A percentile compares a stretch with the other conserved stretches of the same genome.
Conservation (phyloP, 768 basidiomycete species). For the Mycena floridula region DNA sequence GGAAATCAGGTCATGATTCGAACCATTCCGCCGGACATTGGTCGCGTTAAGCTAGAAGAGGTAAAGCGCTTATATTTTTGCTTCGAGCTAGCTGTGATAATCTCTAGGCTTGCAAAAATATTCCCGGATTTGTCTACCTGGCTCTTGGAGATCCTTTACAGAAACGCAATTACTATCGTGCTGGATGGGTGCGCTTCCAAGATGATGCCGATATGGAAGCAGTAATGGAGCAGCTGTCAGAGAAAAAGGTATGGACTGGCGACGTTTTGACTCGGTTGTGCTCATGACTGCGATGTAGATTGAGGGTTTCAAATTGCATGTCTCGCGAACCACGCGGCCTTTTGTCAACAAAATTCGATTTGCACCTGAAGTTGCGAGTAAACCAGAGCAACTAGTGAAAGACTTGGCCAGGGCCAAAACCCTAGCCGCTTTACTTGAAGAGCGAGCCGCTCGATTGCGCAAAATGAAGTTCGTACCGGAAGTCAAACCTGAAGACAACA, state of each 20-base stretch:
- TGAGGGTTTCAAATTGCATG: slow-evolving; percentile 91
- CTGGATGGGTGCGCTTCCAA: slow-evolving; percentile 86
- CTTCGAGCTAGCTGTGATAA: slow-evolving; percentile 2
- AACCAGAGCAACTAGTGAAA: slow-evolving; percentile 72
- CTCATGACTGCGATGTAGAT: too few species aligned
- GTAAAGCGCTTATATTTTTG: slow-evolving; percentile 35
- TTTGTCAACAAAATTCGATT: slow-evolving; percentile 74
- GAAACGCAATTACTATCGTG: slow-evolving; percentile 91
- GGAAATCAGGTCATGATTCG: slow-evolving; percentile 93
- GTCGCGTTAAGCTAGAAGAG: slow-evolving; percentile 84
- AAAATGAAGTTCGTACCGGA: slow-evolving; percentile 25
- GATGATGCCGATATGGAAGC: slow-evolving; percentile 79
- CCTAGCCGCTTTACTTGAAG: slow-evolving; percentile 72
- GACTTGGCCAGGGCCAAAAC: slow-evolving; percentile 73
- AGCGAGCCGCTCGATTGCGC: slow-evolving; percentile 52
- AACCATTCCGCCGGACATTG: slow-evolving; percentile 91
- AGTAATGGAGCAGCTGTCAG: slow-evolving; percentile 69
- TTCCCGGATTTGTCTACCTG: slow-evolving; percentile 82
- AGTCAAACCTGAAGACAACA: slow-evolving; percentile 19
- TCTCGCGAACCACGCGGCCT: slow-evolving; percentile 73
- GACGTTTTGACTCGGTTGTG: slow-evolving; percentile 6
- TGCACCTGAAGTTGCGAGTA: slow-evolving; percentile 77
- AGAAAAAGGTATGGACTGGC: slow-evolving; percentile 66
- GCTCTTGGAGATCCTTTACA: slow-evolving; percentile 89
- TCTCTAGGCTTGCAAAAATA: slow-evolving; percentile 62